These are phyloP conservation scores for Pythium sp. DNA, from an alignment of 352 stramenopile genomes.

Conservation along the genomic window DNA sequence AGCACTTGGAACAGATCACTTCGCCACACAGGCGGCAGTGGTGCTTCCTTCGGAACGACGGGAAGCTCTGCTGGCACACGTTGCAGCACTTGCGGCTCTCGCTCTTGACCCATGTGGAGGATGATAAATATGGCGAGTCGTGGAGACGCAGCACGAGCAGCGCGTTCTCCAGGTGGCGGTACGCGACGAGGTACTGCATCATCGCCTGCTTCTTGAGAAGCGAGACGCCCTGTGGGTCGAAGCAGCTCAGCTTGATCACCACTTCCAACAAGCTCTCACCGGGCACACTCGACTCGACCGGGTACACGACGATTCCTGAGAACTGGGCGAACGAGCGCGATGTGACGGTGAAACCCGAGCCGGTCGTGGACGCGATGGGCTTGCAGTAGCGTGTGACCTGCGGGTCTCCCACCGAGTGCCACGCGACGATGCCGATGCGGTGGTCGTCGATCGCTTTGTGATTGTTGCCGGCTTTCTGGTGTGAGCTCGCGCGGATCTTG, in stretches of 20 bases:
- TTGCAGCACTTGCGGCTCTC: constrained; percentile 48
- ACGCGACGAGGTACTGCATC: constrained; percentile 45
- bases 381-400: constrained; percentile 58
- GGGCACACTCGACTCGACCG: constrained; percentile 33
- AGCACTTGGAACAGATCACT: constrained; percentile 73
- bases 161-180: constrained; percentile 44
- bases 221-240: constrained; percentile 45
- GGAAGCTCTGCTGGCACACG: constrained; percentile 58
- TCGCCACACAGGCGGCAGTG: constrained; percentile 76
- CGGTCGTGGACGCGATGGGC: constrained; percentile 34
- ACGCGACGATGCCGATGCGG: constrained; percentile 63
- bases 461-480: not conserved
- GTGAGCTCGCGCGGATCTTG: constrained; percentile 21
- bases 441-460: constrained; percentile 32
- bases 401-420: constrained; percentile 66
- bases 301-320: constrained; percentile 63
- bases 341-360: constrained; percentile 30
- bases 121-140: constrained; percentile 53
- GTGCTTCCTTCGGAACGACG: constrained; percentile 55
- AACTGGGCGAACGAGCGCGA: constrained; percentile 54
- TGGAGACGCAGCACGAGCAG: constrained; percentile 62
- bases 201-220: constrained; percentile 40
- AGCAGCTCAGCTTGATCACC: constrained; percentile 64
- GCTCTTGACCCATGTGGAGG: constrained; percentile 54
- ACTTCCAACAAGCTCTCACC: constrained; percentile 53